phyloP scores from a whole-genome alignment of 805 yeast species.

The Yarrowia phangngaensis region DNA sequence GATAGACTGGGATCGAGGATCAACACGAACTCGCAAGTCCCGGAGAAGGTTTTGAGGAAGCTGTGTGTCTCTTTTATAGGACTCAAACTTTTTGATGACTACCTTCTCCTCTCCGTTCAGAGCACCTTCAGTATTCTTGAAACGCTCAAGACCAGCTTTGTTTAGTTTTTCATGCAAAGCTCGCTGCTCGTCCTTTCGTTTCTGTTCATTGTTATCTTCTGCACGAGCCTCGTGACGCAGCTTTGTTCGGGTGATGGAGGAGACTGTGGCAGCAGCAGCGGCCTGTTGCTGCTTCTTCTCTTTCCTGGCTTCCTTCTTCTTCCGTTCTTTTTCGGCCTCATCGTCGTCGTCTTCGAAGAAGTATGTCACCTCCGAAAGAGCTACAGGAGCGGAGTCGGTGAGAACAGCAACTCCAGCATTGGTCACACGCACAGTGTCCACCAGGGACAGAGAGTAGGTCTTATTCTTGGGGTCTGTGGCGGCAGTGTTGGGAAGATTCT shows the following conservation, averaged over 20 bases:
- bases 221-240: constrained; percentile 52
- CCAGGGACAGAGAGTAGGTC: constrained; percentile 64
- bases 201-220: constrained; percentile 65
- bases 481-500: constrained; percentile 50
- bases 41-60: constrained; percentile 70
- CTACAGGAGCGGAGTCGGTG: constrained; percentile 64
- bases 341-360: constrained; percentile 71
- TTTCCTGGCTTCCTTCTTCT: constrained; percentile 22
- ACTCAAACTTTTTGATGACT: constrained; percentile 88
- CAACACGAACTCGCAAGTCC: constrained; percentile 83
- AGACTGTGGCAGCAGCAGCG: constrained; percentile 43
- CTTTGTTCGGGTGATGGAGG: constrained; percentile 73
- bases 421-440: constrained; percentile 76
- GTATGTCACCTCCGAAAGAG: constrained; percentile 71
- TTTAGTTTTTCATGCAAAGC: constrained; percentile 81
- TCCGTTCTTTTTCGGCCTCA: constrained; percentile 40
- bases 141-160: constrained; percentile 79
- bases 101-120: constrained; percentile 49
- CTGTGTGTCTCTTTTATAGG: constrained; percentile 89
- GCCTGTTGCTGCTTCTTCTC: constrained; percentile 35
- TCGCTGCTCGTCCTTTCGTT: constrained; percentile 76
- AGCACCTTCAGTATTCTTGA: constrained; percentile 48
- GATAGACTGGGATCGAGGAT: constrained; percentile 80
- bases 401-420: constrained; percentile 58
- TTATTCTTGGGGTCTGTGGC: constrained; percentile 51